Percentiles rank a stretch among this genome's conserved stretches.
These are phyloP conservation scores for Ephemerocybe angulata DNA, from an alignment of 768 basidiomycete species.

Conservation along the genomic window DNA sequence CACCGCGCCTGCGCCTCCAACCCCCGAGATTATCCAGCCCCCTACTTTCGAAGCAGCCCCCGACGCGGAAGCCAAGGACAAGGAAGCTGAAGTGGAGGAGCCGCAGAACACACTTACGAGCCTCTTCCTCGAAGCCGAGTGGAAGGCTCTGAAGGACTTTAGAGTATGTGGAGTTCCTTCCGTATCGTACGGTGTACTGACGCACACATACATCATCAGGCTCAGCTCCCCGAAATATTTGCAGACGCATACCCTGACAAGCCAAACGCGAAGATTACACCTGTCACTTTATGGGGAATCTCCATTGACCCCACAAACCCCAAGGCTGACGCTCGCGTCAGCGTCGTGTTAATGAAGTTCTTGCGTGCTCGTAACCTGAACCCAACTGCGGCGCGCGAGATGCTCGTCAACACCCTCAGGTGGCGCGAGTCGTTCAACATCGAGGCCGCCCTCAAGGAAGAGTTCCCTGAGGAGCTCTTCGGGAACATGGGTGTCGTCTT, in stretches of 20 bases:
- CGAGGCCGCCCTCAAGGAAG: constrained; percentile 54
- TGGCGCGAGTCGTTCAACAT: constrained; percentile 70
- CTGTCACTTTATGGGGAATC: constrained; percentile 71
- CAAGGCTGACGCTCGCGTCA: constrained; percentile 55
- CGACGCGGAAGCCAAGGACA: constrained; percentile 9
- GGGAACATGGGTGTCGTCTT: constrained; percentile 59
- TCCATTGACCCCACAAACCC: constrained; percentile 55
- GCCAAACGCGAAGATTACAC: constrained; percentile 43
- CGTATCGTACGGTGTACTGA: neutral
- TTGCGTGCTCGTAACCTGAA: constrained; percentile 68
- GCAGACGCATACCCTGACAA: constrained; percentile 59
- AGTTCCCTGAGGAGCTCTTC: constrained; percentile 61
- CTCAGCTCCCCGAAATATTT: constrained; percentile 50
- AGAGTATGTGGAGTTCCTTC: constrained; percentile 42
- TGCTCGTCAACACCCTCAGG: constrained; percentile 64
- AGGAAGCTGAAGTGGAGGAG: constrained; percentile 36
- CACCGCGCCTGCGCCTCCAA: constrained; percentile 15
- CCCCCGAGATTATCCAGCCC: constrained; percentile 14
- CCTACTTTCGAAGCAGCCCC: constrained; percentile 8
- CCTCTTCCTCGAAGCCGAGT: constrained; percentile 69
- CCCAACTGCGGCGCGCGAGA: constrained; percentile 51
- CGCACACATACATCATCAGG: constrained; percentile 19
- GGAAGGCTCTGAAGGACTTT: constrained; percentile 65
- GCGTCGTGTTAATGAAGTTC: constrained; percentile 80
- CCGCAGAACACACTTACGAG: constrained; percentile 68